Conservation (phyloP, 2,329 filamentous ascomycete species). For the Pseudopithomyces maydicus region DNA sequence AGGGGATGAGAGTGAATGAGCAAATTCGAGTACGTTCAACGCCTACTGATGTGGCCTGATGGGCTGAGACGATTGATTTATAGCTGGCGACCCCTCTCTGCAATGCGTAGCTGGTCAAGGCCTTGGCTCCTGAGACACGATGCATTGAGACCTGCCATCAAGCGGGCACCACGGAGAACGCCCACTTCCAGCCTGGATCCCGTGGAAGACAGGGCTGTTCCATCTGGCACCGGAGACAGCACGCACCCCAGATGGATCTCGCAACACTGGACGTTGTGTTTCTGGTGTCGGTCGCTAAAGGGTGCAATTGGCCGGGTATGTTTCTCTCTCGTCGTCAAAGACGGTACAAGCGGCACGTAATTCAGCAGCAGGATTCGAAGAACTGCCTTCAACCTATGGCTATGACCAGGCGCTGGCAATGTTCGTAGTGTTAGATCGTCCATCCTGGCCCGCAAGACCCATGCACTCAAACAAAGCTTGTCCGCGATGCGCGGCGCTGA, state of each 20-base stretch:
- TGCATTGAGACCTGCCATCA: conserved; percentile 13
- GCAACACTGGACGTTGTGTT: background rate
- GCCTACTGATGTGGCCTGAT: conserved; percentile 25
- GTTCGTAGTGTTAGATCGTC: conserved; percentile 4
- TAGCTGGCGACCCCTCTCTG: conserved; percentile 17
- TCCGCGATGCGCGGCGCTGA: conserved; percentile 2
- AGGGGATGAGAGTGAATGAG: conserved; percentile 34
- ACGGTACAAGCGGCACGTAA: conserved; percentile 8
- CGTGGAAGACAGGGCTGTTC: conserved; percentile 5
- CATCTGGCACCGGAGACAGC: background rate
- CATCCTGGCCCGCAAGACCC: background rate
- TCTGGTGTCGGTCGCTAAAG: background rate
- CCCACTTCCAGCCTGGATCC: background rate
- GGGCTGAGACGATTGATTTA: conserved; percentile 30
- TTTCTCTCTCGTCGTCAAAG: background rate
- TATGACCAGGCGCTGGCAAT: conserved; percentile 11
- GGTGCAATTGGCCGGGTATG: conserved; percentile 3
- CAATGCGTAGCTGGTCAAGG: conserved; percentile 5
- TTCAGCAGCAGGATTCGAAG: background rate
- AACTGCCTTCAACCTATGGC: background rate
- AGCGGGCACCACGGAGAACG: conserved; percentile 4
- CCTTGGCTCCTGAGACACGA: conserved; percentile 13
- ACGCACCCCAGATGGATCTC: background rate
- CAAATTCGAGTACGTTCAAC: conserved; percentile 42
- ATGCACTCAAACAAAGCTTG: conserved; percentile 20